Conservation (phyloP, 2,329 filamentous ascomycete species). For the Myotisia sp. region DNA sequence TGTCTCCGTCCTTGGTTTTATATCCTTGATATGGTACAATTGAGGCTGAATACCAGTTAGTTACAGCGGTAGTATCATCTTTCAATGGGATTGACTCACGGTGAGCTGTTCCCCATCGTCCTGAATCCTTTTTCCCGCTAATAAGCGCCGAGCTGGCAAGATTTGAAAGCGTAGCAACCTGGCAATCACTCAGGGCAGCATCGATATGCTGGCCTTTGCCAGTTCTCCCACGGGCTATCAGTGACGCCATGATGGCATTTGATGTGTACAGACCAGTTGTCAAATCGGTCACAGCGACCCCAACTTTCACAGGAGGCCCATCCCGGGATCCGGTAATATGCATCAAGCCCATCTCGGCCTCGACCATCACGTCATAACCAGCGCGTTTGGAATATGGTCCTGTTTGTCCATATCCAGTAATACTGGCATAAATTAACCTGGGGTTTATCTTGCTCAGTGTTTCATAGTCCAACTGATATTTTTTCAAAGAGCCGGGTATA, state of each 20-base stretch:
- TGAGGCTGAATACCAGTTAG: conserved; percentile 45
- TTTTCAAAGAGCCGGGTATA: conserved; percentile 73
- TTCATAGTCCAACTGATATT: conserved; percentile 81
- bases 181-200: conserved; percentile 79
- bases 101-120: conserved; percentile 92
- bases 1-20: conserved; percentile 48
- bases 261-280: conserved; percentile 91
- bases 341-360: conserved; percentile 96
- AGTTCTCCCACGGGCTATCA: conserved; percentile 59
- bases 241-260: conserved; percentile 87
- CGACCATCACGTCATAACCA: conserved; percentile 98
- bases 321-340: conserved; percentile 87
- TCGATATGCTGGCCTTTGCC: conserved; percentile 86
- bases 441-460: conserved; percentile 72
- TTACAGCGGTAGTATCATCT: too few species aligned
- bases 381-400: conserved; percentile 77
- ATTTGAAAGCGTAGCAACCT: conserved; percentile 87
- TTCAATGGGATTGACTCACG: conserved; percentile 43
- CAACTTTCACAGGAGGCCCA: conserved; percentile 88
- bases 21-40: conserved; percentile 92
- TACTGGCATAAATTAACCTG: conserved; percentile 78
- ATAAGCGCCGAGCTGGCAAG: conserved; percentile 86
- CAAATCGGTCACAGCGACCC: conserved; percentile 89
- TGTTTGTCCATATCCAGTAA: conserved; percentile 93
- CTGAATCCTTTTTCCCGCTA: conserved; percentile 72